Evolutionary conservation across 2,329 filamentous ascomycete species (phyloP).

Genomic region (Lecanoromycetidae sp.): DNA sequence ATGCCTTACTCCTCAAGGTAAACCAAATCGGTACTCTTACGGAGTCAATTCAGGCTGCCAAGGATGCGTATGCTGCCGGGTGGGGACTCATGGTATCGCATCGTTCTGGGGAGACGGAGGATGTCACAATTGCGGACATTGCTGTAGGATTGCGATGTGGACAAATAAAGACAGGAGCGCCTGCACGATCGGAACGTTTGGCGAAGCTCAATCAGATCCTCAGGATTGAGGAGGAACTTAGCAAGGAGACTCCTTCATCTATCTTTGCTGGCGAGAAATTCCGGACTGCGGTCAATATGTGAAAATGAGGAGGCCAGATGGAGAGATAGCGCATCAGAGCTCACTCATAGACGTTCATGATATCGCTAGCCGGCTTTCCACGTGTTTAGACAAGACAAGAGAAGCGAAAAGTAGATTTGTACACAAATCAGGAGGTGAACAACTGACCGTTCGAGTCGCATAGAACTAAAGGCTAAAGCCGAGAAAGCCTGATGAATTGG

Average conservation of each 20-base stretch:
- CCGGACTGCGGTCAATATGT: slow-evolving; percentile 81
- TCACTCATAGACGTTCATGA: too few relatives aligned
- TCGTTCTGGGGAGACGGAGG: slow-evolving; percentile 97
- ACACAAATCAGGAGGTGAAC: too few relatives aligned
- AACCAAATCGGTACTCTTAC: slow-evolving; percentile 99
- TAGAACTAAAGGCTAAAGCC: too few relatives aligned
- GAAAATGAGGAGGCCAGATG: too few relatives aligned
- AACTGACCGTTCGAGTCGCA: too few relatives aligned
- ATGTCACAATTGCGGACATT: slow-evolving; percentile 98
- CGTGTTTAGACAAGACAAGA: too few relatives aligned
- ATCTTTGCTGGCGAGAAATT: slow-evolving; percentile 87
- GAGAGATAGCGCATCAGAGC: too few relatives aligned
- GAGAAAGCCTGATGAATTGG: too few relatives aligned
- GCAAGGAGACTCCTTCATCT: slow-evolving; percentile 53
- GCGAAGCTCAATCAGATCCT: slow-evolving; percentile 99
- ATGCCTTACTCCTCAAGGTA: slow-evolving; percentile 96
- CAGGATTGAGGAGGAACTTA: slow-evolving; percentile 98
- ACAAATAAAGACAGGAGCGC: slow-evolving; percentile 98
- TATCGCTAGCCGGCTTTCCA: neutral
- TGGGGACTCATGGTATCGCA: slow-evolving; percentile 99
- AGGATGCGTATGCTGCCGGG: slow-evolving; percentile 88
- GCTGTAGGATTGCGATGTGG: slow-evolving; percentile 91
- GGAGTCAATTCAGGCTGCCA: slow-evolving; percentile 97
- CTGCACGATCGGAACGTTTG: slow-evolving; percentile 90
- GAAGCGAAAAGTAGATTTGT: too few relatives aligned